phyloP scores from a whole-genome alignment of 75 land plant genomes.

The Ceratopteris richardii region DNA sequence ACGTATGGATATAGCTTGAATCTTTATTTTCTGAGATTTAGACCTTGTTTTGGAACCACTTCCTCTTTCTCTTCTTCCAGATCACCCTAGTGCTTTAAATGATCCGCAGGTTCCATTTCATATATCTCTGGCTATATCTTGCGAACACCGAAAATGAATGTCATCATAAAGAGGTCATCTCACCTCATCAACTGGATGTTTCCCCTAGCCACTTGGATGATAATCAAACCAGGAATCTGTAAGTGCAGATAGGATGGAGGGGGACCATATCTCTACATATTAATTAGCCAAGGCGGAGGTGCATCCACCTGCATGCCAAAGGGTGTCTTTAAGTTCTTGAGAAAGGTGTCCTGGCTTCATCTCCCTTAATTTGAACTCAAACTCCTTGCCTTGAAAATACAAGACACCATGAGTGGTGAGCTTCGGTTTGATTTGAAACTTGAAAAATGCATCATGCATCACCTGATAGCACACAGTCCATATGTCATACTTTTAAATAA shows the following conservation, averaged over 20 bases:
- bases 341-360: constrained; percentile 95
- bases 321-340: constrained; percentile 88
- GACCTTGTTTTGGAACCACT: constrained; percentile 10
- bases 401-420: constrained; percentile 84
- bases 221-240: constrained; percentile 92
- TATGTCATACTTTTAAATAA: no score
- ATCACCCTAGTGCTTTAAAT: constrained; percentile 97
- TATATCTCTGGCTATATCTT: constrained; percentile 66
- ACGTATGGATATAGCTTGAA: no score
- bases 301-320: constrained; percentile 98
- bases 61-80: constrained; percentile 18
- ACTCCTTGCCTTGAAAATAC: constrained; percentile 97
- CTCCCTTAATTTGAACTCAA: constrained; percentile 94
- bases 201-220: constrained; percentile 99
- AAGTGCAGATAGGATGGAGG: constrained; percentile 96
- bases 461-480: no score
- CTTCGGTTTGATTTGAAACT: constrained; percentile 96
- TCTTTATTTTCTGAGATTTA: no score
- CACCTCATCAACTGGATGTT: constrained; percentile 99
- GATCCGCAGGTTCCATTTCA: constrained; percentile 97
- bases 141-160: constrained; percentile 88
- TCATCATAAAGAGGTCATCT: constrained; percentile 97
- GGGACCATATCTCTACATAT: constrained; percentile 98
- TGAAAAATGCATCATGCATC: constrained; percentile 98
- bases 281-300: constrained; percentile 99